A percentile compares a stretch with the other conserved stretches of the same genome.
Conservation (phyloP, 139 green algal genomes). For the Spirogloea muscicola region DNA sequence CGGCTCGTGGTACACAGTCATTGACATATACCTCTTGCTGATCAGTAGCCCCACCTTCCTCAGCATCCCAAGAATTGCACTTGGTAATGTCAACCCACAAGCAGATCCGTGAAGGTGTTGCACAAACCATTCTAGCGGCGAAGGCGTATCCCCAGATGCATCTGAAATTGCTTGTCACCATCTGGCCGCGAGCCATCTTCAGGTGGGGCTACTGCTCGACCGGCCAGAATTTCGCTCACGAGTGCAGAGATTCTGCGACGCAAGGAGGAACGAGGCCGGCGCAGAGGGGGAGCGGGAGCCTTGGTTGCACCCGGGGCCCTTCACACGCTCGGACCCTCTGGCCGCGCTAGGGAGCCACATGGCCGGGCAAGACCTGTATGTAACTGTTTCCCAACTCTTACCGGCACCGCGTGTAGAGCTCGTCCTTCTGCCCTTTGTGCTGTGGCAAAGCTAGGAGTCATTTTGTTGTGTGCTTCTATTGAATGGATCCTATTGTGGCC, state of each 20-base stretch:
- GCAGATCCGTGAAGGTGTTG: no score
- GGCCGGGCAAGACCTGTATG: not conserved
- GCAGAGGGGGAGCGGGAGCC: not conserved
- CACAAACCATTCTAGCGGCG: no score
- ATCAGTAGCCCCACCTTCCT: no score
- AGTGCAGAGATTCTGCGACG: constrained; percentile 3
- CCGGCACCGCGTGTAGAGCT: not conserved
- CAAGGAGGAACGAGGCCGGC: not conserved
- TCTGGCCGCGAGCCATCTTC: no score
- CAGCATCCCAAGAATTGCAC: no score
- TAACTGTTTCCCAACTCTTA: no score
- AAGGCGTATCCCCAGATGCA: no score
- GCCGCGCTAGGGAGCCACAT: constrained; percentile 1
- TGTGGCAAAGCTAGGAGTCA: not conserved
- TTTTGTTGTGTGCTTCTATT: not conserved
- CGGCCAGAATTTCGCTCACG: not conserved
- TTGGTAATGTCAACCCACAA: no score
- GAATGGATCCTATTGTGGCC: not conserved
- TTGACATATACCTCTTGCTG: no score
- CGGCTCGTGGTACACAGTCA: no score
- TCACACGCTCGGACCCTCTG: not conserved
- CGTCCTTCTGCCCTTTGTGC: not conserved
- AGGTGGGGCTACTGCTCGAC: constrained; percentile 16
- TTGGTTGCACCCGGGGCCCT: not conserved
- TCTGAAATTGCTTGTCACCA: no score